These are phyloP conservation scores for Lanmaoa pseudosensibilis DNA, from an alignment of 768 basidiomycete species.

Conservation along the genomic window DNA sequence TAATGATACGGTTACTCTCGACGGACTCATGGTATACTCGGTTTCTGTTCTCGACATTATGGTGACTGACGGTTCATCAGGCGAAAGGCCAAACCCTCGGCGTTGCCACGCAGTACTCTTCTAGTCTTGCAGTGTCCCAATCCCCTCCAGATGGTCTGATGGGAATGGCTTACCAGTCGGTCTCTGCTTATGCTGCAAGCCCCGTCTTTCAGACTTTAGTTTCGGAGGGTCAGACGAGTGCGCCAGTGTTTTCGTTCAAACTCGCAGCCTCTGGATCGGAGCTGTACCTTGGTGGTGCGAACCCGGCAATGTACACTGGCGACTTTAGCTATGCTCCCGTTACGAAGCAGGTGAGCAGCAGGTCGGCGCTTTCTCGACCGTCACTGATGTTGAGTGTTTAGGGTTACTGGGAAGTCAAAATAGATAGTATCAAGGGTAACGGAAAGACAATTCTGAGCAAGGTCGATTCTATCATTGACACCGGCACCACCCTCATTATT, in stretches of 20 bases:
- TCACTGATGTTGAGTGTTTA: background rate
- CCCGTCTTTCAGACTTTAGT: constrained; percentile 45
- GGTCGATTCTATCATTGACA: constrained; percentile 18
- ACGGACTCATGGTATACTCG: constrained; percentile 7
- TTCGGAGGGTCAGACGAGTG: constrained; percentile 25
- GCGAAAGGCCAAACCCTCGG: constrained; percentile 14
- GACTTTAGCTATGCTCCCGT: constrained; percentile 35
- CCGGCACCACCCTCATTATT: constrained; percentile 22
- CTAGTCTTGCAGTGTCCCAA: too few relatives aligned
- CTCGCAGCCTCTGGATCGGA: constrained; percentile 41
- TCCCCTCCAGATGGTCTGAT: constrained; percentile 30
- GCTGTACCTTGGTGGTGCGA: constrained; percentile 52
- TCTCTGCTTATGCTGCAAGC: constrained; percentile 35
- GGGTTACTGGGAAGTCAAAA: constrained; percentile 22
- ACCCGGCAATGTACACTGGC: constrained; percentile 46
- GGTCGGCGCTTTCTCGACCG: background rate
- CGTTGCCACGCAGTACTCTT: constrained; percentile 9
- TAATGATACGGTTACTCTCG: constrained; percentile 11
- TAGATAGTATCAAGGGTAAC: constrained; percentile 6
- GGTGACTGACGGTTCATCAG: constrained; percentile 3
- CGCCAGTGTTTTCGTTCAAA: constrained; percentile 48
- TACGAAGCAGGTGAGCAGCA: constrained; percentile 3
- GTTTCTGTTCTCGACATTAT: background rate
- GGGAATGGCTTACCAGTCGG: constrained; percentile 47
- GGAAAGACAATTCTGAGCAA: constrained; percentile 3